Base-by-base conservation (phyloP, 257 asterid genomes). In the Nyctanthes arbortristis region DNA sequence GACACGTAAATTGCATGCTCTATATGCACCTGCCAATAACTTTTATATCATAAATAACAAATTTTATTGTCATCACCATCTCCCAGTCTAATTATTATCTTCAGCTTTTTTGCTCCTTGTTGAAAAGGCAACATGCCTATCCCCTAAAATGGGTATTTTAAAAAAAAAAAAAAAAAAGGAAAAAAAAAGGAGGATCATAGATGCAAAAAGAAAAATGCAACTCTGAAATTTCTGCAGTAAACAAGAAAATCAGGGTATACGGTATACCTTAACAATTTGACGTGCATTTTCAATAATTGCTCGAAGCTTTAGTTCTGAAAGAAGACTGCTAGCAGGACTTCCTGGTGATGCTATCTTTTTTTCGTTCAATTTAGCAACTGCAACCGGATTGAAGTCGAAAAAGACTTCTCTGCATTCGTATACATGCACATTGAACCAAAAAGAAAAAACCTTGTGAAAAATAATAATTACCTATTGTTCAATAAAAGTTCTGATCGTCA, bases 281-380 rank as follows among this genome's bases (percentile, higher is more conserved):
- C 97, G 97, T 43, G 96, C 96, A 84, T 93, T 93, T 79, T 93
- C 99, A 60, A 87, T 85, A 71, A 91, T 83, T 62, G 91, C 86
- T 54, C 97, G 87, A 58, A 93, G 86, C 85, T 91, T 93, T 56
- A 87, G 61, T 76, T 91, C 99, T 58, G 99, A 89, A 65, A 93
- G 79, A 78, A 93, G 97, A 72, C 90, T 68, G 86, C 85, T 87
- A 32, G 91, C 96, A 63, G 85, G 87, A 74, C 88, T 86, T 77
- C 96, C 99, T 45, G 91, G 80, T 13, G 78, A 13, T 22, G 85
- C 59, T 37, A 93, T 77, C 85, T 89, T 93, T 88, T 91, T 93
- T 77, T 93, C 97, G 77, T 87, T 91, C 67, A 91, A 76, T 81
- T 91, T 93, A 57, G 99, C 86, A 65, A 93, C 96, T 24, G 90